Conservation (phyloP, 257 asterid genomes). For the Perilla frutescens region DNA sequence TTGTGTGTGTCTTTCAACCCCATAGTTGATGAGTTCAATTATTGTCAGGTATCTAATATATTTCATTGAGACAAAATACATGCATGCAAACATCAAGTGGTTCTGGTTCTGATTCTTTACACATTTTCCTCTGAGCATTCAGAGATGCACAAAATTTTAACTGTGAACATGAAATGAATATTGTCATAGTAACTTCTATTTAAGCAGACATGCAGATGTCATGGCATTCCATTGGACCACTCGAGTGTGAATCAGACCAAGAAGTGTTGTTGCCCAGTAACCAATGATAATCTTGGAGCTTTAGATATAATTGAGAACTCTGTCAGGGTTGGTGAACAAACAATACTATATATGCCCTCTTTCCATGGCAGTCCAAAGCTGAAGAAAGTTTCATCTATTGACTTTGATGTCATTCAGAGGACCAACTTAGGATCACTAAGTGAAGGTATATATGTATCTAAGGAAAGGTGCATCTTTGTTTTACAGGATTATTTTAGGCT, state of each 20-base stretch:
- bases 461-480: slow-evolving; percentile 26
- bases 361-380: slow-evolving; percentile 61
- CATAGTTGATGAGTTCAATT: slow-evolving; percentile 61
- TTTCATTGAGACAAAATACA: slow-evolving; percentile 28
- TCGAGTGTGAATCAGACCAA: slow-evolving; percentile 39
- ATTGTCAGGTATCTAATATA: slow-evolving; percentile 67
- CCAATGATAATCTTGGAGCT: slow-evolving; percentile 54
- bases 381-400: slow-evolving; percentile 58
- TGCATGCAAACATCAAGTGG: slow-evolving; percentile 22
- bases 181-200: slow-evolving; percentile 37
- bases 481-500: slow-evolving; percentile 13
- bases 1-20: slow-evolving; percentile 59
- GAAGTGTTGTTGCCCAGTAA: slow-evolving; percentile 63
- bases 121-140: too few species aligned
- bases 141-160: background rate
- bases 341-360: slow-evolving; percentile 84
- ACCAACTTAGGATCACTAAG: slow-evolving; percentile 70
- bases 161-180: slow-evolving; percentile 28
- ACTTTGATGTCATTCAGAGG: slow-evolving; percentile 77
- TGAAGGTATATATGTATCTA: slow-evolving; percentile 66
- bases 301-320: slow-evolving; percentile 70
- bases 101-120: slow-evolving; percentile 25
- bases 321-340: slow-evolving; percentile 71
- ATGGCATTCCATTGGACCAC: slow-evolving; percentile 73
- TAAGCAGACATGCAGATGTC: slow-evolving; percentile 90